A percentile compares a stretch with the other conserved stretches of the same genome.
Evolutionary conservation across 2,329 filamentous ascomycete genomes (phyloP).

Genomic region (Venturia carpophila): DNA sequence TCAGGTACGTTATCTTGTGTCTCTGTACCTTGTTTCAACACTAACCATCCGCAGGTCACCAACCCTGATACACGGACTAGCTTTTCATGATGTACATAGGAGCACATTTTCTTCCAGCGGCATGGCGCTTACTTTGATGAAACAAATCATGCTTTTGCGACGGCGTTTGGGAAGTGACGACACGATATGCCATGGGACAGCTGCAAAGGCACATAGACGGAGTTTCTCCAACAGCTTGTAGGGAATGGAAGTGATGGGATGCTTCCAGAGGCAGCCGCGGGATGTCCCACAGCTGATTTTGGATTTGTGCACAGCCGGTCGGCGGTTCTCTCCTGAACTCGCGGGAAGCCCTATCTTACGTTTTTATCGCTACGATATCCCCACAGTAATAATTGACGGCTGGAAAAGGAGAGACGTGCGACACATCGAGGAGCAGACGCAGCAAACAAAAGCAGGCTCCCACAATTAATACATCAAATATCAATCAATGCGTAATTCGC

Average conservation of each 20-base stretch:
- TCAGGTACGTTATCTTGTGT: constrained; percentile 30
- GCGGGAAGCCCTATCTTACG: not conserved
- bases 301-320: not conserved
- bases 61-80: constrained; percentile 17
- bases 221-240: not conserved
- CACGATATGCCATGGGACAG: not conserved
- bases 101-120: not conserved
- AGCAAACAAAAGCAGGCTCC: not conserved
- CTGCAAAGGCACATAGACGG: constrained; percentile 5
- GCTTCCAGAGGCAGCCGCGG: not conserved
- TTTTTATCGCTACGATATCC: not conserved
- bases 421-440: not conserved
- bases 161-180: constrained; percentile 12
- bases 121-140: constrained; percentile 12
- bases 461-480: not conserved
- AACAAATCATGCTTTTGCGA: constrained; percentile 10
- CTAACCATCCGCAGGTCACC: constrained; percentile 13
- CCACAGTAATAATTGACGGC: not conserved
- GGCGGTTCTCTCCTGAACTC: not conserved
- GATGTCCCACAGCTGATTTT: not conserved
- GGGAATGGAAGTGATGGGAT: too few relatives aligned
- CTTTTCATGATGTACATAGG: constrained; percentile 9
- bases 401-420: not conserved
- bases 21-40: not conserved
- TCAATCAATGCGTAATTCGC: not conserved